phyloP scores from a whole-genome alignment of 2,329 filamentous ascomycete species.

The Emergomyces orientalis region DNA sequence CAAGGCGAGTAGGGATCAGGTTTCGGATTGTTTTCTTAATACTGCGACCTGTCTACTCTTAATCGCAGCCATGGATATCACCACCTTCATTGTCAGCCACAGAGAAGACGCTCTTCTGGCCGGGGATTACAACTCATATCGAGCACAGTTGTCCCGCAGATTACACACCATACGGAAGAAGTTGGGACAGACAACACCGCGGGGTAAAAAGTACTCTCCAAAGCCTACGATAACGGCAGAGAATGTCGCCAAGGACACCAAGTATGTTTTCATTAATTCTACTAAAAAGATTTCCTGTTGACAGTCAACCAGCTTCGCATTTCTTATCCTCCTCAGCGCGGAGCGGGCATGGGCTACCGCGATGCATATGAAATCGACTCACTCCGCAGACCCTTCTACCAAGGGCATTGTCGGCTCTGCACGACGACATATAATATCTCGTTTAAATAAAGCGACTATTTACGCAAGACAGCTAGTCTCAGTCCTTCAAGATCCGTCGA shows the following conservation, averaged over 20 bases:
- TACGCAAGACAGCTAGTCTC: conserved; percentile 59
- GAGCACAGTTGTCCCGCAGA: conserved; percentile 66
- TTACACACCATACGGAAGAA: conserved; percentile 77
- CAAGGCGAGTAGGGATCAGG: neutral
- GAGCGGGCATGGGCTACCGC: conserved; percentile 93
- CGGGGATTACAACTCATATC: conserved; percentile 81
- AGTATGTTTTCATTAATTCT: conserved; percentile 46
- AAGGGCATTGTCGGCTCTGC: conserved; percentile 71
- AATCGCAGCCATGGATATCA: conserved; percentile 66
- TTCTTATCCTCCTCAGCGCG: conserved; percentile 72
- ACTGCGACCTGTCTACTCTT: neutral
- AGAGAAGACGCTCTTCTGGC: conserved; percentile 77
- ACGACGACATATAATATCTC: conserved; percentile 79
- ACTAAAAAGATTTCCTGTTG: conserved; percentile 9
- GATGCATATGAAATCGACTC: conserved; percentile 82
- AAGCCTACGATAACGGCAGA: conserved; percentile 63
- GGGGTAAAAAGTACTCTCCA: conserved; percentile 73
- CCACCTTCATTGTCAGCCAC: conserved; percentile 67
- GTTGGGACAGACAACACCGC: conserved; percentile 72
- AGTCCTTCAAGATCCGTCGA: conserved; percentile 53
- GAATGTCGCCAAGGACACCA: conserved; percentile 63
- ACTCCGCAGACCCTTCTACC: conserved; percentile 61
- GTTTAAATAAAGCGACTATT: conserved; percentile 68
- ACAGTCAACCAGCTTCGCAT: conserved; percentile 52
- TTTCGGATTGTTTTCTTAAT: neutral